Conservation (phyloP, 2,329 filamentous ascomycete species). For the Zymoseptoria crescenta region DNA sequence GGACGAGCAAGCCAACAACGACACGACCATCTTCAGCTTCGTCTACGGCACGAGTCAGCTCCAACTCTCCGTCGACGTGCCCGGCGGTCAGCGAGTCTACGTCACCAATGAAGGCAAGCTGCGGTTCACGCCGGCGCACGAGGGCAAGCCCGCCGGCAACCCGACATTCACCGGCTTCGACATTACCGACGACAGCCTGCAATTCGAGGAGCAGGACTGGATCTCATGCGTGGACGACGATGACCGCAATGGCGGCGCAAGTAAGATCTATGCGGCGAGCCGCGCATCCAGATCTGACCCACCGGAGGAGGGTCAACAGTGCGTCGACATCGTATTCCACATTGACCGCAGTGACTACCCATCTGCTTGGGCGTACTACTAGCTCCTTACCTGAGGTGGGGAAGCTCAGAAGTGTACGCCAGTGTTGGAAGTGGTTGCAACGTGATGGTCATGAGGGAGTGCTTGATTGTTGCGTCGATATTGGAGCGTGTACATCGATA, state of each 20-base stretch:
- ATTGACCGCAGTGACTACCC: too few species aligned
- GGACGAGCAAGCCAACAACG: slow-evolving; percentile 1
- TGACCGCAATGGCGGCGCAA: neutral
- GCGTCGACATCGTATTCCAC: too few species aligned
- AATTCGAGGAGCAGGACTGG: slow-evolving; percentile 15
- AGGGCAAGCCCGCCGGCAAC: slow-evolving; percentile 17
- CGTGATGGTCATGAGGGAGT: too few species aligned
- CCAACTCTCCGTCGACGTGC: slow-evolving; percentile 19
- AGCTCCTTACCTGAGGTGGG: too few species aligned
- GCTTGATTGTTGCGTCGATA: too few species aligned
- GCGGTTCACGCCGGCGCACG: slow-evolving; percentile 26
- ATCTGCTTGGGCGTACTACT: too few species aligned
- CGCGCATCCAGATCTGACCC: too few species aligned
- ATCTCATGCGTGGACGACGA: slow-evolving; percentile 2
- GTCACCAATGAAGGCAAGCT: slow-evolving; percentile 23
- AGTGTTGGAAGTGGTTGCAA: too few species aligned
- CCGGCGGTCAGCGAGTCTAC: slow-evolving; percentile 27
- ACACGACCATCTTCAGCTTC: slow-evolving; percentile 21
- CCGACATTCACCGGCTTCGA: slow-evolving; percentile 18
- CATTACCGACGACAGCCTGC: slow-evolving; percentile 5
- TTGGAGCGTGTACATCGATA: too few species aligned
- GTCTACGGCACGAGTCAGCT: slow-evolving; percentile 13
- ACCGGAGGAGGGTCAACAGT: too few species aligned
- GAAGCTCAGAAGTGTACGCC: too few species aligned
- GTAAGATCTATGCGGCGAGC: neutral